These are phyloP conservation scores for Handroanthus guayacan DNA, from an alignment of 257 asterid species.

Conservation along the genomic window DNA sequence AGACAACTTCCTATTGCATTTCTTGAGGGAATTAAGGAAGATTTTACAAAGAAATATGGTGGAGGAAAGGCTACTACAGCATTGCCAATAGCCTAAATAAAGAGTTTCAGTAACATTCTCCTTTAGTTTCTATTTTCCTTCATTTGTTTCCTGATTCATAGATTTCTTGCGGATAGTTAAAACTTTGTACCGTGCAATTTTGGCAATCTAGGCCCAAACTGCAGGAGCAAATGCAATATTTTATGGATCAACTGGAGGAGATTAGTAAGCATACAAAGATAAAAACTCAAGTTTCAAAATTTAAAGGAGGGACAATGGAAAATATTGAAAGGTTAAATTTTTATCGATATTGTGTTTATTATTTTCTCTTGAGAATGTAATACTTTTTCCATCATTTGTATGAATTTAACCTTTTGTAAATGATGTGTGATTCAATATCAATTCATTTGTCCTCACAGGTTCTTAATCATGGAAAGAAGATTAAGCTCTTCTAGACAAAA, in stretches of 20 bases:
- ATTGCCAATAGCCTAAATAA: conserved; percentile 78
- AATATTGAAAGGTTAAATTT: conserved; percentile 82
- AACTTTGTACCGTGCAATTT: conserved; percentile 20
- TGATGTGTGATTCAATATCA: conserved; percentile 22
- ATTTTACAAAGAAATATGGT: conserved; percentile 83
- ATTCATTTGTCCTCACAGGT: conserved; percentile 55
- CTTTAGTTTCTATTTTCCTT: conserved; percentile 8
- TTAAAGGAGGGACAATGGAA: conserved; percentile 98
- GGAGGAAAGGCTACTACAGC: conserved; percentile 98
- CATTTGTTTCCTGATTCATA: neutral
- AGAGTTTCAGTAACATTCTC: conserved; percentile 75
- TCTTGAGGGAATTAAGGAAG: conserved; percentile 89
- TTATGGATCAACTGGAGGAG: conserved; percentile 96
- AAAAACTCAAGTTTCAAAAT: conserved; percentile 96
- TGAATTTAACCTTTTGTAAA: neutral
- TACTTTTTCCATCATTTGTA: neutral
- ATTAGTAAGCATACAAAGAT: conserved; percentile 84
- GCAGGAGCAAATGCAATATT: conserved; percentile 97
- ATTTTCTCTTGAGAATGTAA: neutral
- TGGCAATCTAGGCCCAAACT: conserved; percentile 66
- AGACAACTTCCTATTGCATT: conserved; percentile 87
- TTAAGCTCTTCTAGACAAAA: conserved; percentile 88
- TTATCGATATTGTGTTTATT: neutral
- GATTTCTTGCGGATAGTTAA: neutral
- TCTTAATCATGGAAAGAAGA: conserved; percentile 94